Evolutionary conservation across 768 basidiomycete species (phyloP), one percentile per base, ranked within the genome.

Genomic region (Boletus vermiculosoides): DNA sequence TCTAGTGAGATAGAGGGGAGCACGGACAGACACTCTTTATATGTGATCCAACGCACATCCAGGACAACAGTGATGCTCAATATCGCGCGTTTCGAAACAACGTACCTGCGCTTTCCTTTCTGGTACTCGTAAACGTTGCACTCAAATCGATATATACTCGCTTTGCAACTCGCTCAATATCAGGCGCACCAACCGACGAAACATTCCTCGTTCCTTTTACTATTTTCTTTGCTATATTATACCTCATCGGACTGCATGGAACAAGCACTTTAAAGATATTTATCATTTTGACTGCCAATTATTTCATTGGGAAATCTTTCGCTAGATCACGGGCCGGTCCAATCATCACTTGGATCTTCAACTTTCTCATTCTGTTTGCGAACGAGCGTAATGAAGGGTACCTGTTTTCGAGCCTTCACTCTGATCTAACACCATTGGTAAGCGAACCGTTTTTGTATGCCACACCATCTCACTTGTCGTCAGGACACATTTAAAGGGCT

Each of bases 51-150:
- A 49, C 30, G 2, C 34, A n/a, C 37, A 47, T 36, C 11, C 60
- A 98, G 96, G 97, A 99, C 72, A 91, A 88, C 66, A 93, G 91
- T 60, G 97, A 98, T 66, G 76, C 80, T 0, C 97, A 98, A 76
- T 98, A 94, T 69, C 88, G 88, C 25, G 81, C 85, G 4, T 97
- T 99, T 72, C 83, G 97, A 39, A 78, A 81, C 63, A 92, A 94
- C 68, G 68, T 98, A 45, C 83, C 87, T 6, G 71, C 85, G 6
- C 80, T 98, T 5, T 25, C 65, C 37, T 41, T 69, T 41, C 76
- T 90, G 30, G 73, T 77, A 16, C 56, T 73, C 28, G 63, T 78
- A n/a, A 89, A 88, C 68, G 73, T 94, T 20, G 59, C 72, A 23
- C 60, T 83, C 50, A 87, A 88, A 65, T 75, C 70, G 25, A 30